Evolutionary conservation across 352 stramenopile genomes (phyloP).

Genomic region (Ochromonadaceae sp.): DNA sequence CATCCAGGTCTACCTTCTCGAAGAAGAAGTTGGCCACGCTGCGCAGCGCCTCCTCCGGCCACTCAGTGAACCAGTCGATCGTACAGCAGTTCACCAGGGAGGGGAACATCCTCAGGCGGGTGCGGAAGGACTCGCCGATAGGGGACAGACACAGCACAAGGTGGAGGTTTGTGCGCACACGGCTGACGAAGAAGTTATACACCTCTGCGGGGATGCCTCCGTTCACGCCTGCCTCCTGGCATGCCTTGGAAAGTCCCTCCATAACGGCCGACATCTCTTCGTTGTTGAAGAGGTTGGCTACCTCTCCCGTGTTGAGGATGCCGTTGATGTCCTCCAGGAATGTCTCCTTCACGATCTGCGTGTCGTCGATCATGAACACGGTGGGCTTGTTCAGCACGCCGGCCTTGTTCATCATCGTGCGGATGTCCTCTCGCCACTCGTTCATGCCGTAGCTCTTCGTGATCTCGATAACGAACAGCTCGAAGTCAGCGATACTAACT

Average conservation of each 20-base stretch:
- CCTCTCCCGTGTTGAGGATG: constrained; percentile 76
- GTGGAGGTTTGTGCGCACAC: constrained; percentile 76
- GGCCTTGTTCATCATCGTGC: constrained; percentile 46
- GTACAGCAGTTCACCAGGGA: constrained; percentile 89
- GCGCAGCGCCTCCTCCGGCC: constrained; percentile 75
- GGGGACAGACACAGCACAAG: constrained; percentile 76
- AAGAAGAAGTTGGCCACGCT: constrained; percentile 79
- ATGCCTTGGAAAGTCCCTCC: constrained; percentile 34
- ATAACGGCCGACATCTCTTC: constrained; percentile 70
- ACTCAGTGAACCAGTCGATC: constrained; percentile 91
- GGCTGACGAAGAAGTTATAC: constrained; percentile 66
- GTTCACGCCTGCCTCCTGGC: constrained; percentile 27
- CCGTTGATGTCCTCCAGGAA: constrained; percentile 83
- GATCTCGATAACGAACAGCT: constrained; percentile 87
- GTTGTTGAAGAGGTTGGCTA: constrained; percentile 70
- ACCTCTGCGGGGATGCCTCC: constrained; percentile 28
- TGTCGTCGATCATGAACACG: constrained; percentile 79
- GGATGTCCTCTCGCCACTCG: constrained; percentile 81
- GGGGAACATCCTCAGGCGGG: constrained; percentile 81
- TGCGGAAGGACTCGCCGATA: constrained; percentile 77
- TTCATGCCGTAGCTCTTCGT: constrained; percentile 74
- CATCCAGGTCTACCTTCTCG: constrained; percentile 58
- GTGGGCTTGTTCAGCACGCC: constrained; percentile 60
- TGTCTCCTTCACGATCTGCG: constrained; percentile 73
- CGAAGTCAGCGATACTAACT: constrained; percentile 81